Base-by-base conservation (phyloP, 257 asterid species). In the Salvia hispanica region DNA sequence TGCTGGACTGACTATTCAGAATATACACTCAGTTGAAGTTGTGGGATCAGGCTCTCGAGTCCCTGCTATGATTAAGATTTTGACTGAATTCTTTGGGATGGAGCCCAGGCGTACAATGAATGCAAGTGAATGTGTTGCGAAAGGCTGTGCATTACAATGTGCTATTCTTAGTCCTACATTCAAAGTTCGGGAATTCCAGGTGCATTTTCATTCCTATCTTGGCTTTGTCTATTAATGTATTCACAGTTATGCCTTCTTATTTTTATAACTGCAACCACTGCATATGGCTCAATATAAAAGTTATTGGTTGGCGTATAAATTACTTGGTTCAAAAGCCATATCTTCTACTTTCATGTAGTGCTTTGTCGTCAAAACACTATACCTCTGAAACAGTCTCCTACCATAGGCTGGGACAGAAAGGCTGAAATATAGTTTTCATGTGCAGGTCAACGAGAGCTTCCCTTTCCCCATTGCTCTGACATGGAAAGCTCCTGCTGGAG, bases 21-120 rank as follows among this genome's bases (percentile, higher is more conserved):
- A 76, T 33, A 83, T 93, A 69, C 91, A 90, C 61, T 72, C 95
- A 0, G 96, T 93, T 58, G 99, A 93, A 81, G 92, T 93, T 65
- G 85, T 93, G 56, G 99, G 99, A 71, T 93, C 99, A 7, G 89
- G 97, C 25, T 90, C 99, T 70, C 84, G 99, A 39, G 96, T 90
- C 37, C 99, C 99, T 56, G 95, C 99, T 40, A 54, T 90, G 60
- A 77, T 93, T 36, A 86, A 73, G 83, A 93, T 90, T 62, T 78
- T 93, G 84, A 78, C 91, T 0, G 99, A 93, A 67, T 93, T 90
- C 87, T 93, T 90, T 16, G 88, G 90, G 10, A 85, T 81, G 82
- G 97, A 93, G 73, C 99, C 97, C 9, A 83, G 95, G 69, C 96
- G 99, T 9, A 93, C 99, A 53, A 93, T 93, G 99, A 93, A 93